Evolutionary conservation across 139 green algal genomes (phyloP), one percentile per base, ranked within the genome.

Genomic region (Closterium sp.): DNA sequence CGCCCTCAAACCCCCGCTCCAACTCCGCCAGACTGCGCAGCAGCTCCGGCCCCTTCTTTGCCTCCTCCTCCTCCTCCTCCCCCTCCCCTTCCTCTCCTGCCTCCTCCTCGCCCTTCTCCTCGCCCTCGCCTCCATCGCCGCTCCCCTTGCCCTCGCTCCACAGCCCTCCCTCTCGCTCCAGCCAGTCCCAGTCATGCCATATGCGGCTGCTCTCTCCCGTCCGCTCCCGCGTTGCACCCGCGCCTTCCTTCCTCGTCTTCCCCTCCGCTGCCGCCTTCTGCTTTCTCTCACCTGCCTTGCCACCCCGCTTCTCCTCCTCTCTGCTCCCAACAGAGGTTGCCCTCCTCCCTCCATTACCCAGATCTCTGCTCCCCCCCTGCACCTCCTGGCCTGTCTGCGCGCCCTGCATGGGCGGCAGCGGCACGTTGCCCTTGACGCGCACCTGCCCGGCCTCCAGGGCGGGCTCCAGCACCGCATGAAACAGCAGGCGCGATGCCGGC

Each of bases 401-500:
- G 1, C n/a, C 86, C 30, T 89, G 34, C 33, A 84, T n/a, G 9
- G 34, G 85, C 30, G 33, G 86, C 36, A 92, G 84, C 36, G 90
- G 92, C 28, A 94, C 30, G 66, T 36, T 94, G 21, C 92, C 92
- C 87, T 89, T 55, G 76, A 91, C 31, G 35, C 86, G 23, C 34
- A 94, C 90, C 34, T 94, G 83, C 33, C 92, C 92, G 10, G n/a
- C 19, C 2, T 31, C 30, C 30, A 34, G 30, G 7, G 90, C 84
- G 4, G 92, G 92, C 87, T 91, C 55, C 88, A 94, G 35, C 23
- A 89, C 64, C n/a, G 91, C 84, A 89, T 94, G 88, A 76, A 94
- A 92, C 3, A 33, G 85, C 34, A 94, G 85, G 9, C 92, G 92
- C 7, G 30, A 85, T 21, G 33, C 31, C 25, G 31, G 23, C 23